phyloP scores from a whole-genome alignment of 257 asterid genomes.

The Nicotiana undulata region DNA sequence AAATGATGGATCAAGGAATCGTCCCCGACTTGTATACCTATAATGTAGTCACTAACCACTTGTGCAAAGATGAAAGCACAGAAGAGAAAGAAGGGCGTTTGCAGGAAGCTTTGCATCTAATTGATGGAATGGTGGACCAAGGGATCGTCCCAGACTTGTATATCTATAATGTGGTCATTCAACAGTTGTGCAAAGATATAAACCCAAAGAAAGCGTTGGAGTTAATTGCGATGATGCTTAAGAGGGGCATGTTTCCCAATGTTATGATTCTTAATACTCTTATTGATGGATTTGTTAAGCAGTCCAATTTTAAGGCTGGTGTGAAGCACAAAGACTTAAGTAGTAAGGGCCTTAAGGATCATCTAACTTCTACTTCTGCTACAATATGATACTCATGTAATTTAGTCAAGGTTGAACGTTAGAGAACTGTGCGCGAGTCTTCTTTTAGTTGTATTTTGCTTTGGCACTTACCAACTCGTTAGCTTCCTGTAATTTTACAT shows the following conservation, averaged over 20 bases:
- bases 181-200: conserved; percentile 31
- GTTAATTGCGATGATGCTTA: conserved; percentile 51
- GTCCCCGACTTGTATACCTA: conserved; percentile 19
- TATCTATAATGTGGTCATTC: conserved; percentile 26
- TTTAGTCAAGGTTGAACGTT: too few species aligned
- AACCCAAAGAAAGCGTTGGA: conserved; percentile 39
- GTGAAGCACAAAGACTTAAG: neutral
- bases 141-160: conserved; percentile 20
- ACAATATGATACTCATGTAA: too few species aligned
- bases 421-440: too few species aligned
- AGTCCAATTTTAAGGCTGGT: conserved; percentile 35
- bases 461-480: too few species aligned
- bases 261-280: conserved; percentile 44
- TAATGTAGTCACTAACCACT: conserved; percentile 26
- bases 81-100: conserved; percentile 30
- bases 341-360: too few species aligned
- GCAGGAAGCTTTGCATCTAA: conserved; percentile 25
- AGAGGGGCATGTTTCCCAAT: conserved; percentile 33
- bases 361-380: too few species aligned
- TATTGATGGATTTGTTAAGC: conserved; percentile 45
- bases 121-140: conserved; percentile 25
- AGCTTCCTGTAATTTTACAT: too few species aligned
- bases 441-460: too few species aligned
- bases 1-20: conserved; percentile 23
- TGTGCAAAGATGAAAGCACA: conserved; percentile 35